Evolutionary conservation across 2,329 filamentous ascomycete species (phyloP), one percentile per base, ranked within the genome.

Genomic region (Aspergillus hiratsukae): DNA sequence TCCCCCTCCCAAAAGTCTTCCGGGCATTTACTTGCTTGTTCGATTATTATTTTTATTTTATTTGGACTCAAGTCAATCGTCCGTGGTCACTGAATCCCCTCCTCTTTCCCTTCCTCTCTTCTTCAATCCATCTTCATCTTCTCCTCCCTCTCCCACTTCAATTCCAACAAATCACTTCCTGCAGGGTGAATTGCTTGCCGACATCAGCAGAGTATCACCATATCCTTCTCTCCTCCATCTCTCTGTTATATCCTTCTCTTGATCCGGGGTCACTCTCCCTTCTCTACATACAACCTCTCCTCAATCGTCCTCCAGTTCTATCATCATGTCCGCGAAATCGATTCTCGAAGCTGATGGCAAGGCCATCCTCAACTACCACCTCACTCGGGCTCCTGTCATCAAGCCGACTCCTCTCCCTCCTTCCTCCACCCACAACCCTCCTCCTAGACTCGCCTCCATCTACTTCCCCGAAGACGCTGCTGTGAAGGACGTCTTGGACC

Each of bases 351-450:
- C 93, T 84, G 94, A 99, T 83, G 94, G 94, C 86, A 99, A 99
- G 89, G 94, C 94, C 85, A 97, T 99, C 83, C 86, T 99, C 86
- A 97, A 97, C 89, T 99, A 97, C 86, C 94, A 97, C 84, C 91
- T 99, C 80, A 97, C 94, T 70, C 89, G 94, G 76, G 91, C 94
- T 68, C 88, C 91, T 66, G 89, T 96, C 77, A 96, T 99, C 86
- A 97, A 97, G 89, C 90, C 93, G 67, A 93, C 91, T 73, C 91
- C 94, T 79, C 91, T 97, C 56, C 90, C 92, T 68, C 76, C 84
- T 66, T 83, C 89, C 63, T 78, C 89, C 64, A 94, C 86, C 77
- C 94, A 99, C 87, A 97, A 97, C 82, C 81, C 94, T 67, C 87
- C 94, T 61, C 81, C 92, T 69, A 93, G 90, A 79, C 87, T 97